A percentile compares a stretch with the other conserved stretches of the same genome.
Evolutionary conservation across 768 basidiomycete species (phyloP).

Genomic region (Amanita muscaria): DNA sequence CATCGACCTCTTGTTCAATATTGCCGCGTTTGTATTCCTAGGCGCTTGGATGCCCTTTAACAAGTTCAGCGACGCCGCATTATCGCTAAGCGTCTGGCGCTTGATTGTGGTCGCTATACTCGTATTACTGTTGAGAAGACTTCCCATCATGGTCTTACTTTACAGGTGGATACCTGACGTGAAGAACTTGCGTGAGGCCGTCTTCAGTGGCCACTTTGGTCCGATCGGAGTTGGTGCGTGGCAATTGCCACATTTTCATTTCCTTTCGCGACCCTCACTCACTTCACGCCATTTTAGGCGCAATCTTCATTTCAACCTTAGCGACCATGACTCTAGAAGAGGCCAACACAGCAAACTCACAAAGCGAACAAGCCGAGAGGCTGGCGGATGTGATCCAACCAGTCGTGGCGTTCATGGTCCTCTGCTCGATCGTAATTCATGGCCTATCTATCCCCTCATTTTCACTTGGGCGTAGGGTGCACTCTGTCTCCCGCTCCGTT

Average conservation of each 20-base stretch:
- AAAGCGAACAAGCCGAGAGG: slow-evolving; percentile 50
- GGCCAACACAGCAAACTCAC: slow-evolving; percentile 24
- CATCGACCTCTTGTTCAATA: slow-evolving; percentile 92
- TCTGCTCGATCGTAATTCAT: slow-evolving; percentile 81
- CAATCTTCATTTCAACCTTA: slow-evolving; percentile 87
- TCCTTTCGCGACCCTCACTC: slow-evolving; percentile 4
- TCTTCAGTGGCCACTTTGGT: slow-evolving; percentile 95
- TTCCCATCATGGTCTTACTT: slow-evolving; percentile 76
- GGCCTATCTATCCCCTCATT: slow-evolving; percentile 93
- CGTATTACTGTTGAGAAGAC: slow-evolving; percentile 72
- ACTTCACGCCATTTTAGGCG: slow-evolving; percentile 36
- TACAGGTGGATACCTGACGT: slow-evolving; percentile 95
- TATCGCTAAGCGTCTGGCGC: slow-evolving; percentile 76
- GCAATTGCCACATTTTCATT: neutral
- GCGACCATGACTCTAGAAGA: slow-evolving; percentile 53
- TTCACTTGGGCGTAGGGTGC: slow-evolving; percentile 87
- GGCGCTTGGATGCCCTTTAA: slow-evolving; percentile 97
- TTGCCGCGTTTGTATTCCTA: slow-evolving; percentile 91
- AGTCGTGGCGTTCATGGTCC: slow-evolving; percentile 90
- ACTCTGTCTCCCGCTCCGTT: slow-evolving; percentile 73
- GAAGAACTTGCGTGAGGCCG: slow-evolving; percentile 87
- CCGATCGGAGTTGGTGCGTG: slow-evolving; percentile 68
- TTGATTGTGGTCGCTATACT: slow-evolving; percentile 76
- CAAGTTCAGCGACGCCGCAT: slow-evolving; percentile 54
- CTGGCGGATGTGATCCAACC: slow-evolving; percentile 79